phyloP scores from a whole-genome alignment of 2,329 filamentous ascomycete genomes.

The Aspergillus novofumigatus region DNA sequence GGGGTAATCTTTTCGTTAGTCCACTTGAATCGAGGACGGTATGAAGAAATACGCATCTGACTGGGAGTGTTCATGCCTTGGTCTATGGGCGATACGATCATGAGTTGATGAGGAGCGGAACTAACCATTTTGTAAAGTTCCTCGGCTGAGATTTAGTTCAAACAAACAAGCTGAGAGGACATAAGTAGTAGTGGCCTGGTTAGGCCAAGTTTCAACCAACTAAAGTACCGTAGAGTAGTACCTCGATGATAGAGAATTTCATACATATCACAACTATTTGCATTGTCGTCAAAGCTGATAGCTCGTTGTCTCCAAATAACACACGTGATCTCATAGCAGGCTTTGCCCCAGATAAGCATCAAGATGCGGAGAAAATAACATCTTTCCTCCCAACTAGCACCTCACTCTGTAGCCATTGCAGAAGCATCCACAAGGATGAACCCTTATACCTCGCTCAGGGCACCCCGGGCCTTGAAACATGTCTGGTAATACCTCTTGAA shows the following conservation, averaged over 20 bases:
- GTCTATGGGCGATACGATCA: background rate
- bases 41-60: background rate
- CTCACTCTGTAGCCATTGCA: background rate
- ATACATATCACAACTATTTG: background rate
- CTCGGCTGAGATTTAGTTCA: background rate
- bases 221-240: background rate
- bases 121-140: background rate
- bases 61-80: background rate
- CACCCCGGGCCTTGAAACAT: slow-evolving; percentile 5
- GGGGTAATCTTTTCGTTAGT: background rate
- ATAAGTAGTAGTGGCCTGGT: background rate
- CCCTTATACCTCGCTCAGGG: slow-evolving; percentile 3
- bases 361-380: background rate
- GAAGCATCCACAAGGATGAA: slow-evolving; percentile 1
- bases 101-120: background rate
- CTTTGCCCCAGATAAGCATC: background rate
- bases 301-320: background rate
- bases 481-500: slow-evolving; percentile 1
- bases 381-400: background rate
- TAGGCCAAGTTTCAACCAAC: background rate
- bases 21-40: background rate
- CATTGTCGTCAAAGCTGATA: background rate
- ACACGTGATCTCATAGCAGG: background rate
- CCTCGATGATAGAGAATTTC: background rate
- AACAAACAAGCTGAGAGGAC: background rate